phyloP scores from a whole-genome alignment of 2,329 filamentous ascomycete species.

The Chaetomiaceae sp. region DNA sequence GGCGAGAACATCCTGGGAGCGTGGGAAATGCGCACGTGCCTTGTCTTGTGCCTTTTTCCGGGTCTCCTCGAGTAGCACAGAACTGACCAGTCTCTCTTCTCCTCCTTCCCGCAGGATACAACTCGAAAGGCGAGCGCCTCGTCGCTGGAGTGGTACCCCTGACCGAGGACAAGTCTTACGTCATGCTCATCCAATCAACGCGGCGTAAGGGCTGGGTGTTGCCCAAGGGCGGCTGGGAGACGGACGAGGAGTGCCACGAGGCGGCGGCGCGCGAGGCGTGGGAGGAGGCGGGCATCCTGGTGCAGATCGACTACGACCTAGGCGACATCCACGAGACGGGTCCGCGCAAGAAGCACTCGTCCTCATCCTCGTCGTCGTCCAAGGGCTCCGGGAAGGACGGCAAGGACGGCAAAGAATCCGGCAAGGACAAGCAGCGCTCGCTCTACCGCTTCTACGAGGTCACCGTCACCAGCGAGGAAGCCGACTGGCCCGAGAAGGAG shows the following conservation, averaged over 20 bases:
- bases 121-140: slow-evolving; percentile 82
- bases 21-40: no score
- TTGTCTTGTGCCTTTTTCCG: no score
- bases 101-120: slow-evolving; percentile 64
- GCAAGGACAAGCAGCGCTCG: slow-evolving; percentile 54
- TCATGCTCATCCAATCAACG: slow-evolving; percentile 90
- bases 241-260: slow-evolving; percentile 79
- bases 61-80: slow-evolving; percentile 26
- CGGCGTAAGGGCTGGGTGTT: slow-evolving; percentile 91
- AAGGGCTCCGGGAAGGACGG: slow-evolving; percentile 6
- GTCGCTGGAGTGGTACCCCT: slow-evolving; percentile 92
- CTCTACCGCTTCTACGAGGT: slow-evolving; percentile 81
- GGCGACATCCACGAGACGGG: slow-evolving; percentile 81
- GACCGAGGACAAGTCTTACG: slow-evolving; percentile 76
- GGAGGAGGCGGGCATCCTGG: slow-evolving; percentile 93
- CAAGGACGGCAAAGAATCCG: slow-evolving; percentile 9
- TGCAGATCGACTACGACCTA: slow-evolving; percentile 77
- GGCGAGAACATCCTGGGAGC: background rate
- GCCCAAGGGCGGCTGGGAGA: slow-evolving; percentile 96
- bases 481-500: slow-evolving; percentile 87
- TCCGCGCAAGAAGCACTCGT: slow-evolving; percentile 56
- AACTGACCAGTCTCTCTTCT: slow-evolving; percentile 33
- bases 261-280: slow-evolving; percentile 88
- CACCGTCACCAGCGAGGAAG: slow-evolving; percentile 77
- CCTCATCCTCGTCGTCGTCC: slow-evolving; percentile 24